A percentile compares a stretch with the other conserved stretches of the same genome.
These are phyloP conservation scores for Suhomyces kunorum DNA, from an alignment of 1,139 yeast genomes.

Conservation along the genomic window DNA sequence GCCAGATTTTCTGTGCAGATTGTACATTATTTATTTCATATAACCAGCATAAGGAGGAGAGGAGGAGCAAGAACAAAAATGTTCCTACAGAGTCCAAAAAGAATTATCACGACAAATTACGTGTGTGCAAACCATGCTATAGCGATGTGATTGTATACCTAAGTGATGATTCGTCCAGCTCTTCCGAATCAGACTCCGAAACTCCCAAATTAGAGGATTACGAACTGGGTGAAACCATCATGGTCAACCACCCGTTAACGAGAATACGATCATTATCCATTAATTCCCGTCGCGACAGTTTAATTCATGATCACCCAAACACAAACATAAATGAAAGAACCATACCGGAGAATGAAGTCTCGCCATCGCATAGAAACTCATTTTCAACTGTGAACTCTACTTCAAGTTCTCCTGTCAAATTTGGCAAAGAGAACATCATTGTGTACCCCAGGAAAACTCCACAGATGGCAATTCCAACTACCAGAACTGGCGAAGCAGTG, in stretches of 20 bases:
- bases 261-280: constrained; percentile 36
- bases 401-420: constrained; percentile 7
- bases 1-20: constrained; percentile 89
- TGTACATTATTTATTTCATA: constrained; percentile 83
- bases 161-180: constrained; percentile 59
- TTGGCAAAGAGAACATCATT: constrained; percentile 17
- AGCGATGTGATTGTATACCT: constrained; percentile 65
- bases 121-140: constrained; percentile 80
- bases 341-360: constrained; percentile 17
- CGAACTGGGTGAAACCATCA: constrained; percentile 22
- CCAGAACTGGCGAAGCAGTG: constrained; percentile 74
- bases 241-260: constrained; percentile 33
- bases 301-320: constrained; percentile 15
- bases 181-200: constrained; percentile 13
- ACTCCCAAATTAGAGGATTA: constrained; percentile 20
- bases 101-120: constrained; percentile 61
- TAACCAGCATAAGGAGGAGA: constrained; percentile 56
- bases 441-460: constrained; percentile 64
- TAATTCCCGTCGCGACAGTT: constrained; percentile 26
- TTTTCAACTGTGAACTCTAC: constrained; percentile 3
- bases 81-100: constrained; percentile 16
- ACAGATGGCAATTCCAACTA: constrained; percentile 80
- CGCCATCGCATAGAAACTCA: constrained; percentile 5
- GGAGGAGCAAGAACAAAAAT: constrained; percentile 18
- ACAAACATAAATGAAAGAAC: not conserved